A percentile compares a stretch with the other conserved stretches of the same genome.
phyloP scores from a whole-genome alignment of 306 rosid genomes.

The Macrotyloma uniflorum region DNA sequence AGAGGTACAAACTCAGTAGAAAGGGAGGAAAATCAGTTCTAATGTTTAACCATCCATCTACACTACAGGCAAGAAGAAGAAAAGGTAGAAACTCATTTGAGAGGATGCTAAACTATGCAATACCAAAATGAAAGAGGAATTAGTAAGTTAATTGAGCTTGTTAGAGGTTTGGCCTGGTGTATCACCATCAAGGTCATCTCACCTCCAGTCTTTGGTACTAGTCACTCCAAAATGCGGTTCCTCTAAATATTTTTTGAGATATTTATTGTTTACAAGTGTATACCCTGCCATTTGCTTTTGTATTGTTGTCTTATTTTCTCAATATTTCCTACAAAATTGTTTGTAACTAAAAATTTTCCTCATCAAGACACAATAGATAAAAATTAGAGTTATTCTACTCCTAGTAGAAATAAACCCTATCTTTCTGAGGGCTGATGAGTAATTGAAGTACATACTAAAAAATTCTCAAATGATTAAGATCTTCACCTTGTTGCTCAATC shows the following conservation, averaged over 20 bases:
- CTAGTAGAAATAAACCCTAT: background rate
- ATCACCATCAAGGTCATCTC: background rate
- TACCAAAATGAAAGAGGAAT: background rate
- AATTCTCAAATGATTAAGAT: background rate
- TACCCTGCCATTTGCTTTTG: background rate
- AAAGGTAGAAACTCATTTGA: background rate
- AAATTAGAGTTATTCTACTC: conserved; percentile 3
- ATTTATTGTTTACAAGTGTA: background rate
- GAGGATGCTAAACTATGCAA: conserved; percentile 5
- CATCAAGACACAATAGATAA: background rate
- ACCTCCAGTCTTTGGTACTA: background rate
- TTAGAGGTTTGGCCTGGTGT: background rate
- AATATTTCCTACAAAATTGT: background rate
- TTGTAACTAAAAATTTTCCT: background rate
- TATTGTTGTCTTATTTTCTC: background rate
- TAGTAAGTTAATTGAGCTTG: background rate
- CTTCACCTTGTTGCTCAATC: conserved; percentile 25
- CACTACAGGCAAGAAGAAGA: background rate
- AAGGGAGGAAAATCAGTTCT: background rate
- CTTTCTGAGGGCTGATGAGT: background rate
- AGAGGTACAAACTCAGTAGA: background rate
- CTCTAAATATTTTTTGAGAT: no score
- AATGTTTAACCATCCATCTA: background rate
- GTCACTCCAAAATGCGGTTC: background rate
- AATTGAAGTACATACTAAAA: conserved; percentile 26